Evolutionary conservation across 306 rosid species (phyloP).

Genomic region (Cicer judaicum): DNA sequence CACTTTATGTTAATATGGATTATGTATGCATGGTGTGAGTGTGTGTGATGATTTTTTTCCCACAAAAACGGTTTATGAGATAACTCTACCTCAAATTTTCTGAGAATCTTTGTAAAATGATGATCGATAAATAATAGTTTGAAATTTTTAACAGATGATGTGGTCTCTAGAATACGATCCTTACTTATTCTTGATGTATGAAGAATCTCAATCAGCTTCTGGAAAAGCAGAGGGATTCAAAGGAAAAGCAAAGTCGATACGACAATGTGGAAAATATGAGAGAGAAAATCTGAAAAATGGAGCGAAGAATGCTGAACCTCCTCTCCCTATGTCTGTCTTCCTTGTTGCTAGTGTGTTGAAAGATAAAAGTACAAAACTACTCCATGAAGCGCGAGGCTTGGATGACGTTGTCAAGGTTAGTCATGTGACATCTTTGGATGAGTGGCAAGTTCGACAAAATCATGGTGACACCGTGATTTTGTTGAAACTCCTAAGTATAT

Average conservation of each 20-base stretch:
- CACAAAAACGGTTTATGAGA: background rate
- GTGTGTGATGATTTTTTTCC: too few relatives aligned
- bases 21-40: too few relatives aligned
- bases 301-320: constrained; percentile 69
- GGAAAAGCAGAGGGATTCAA: constrained; percentile 59
- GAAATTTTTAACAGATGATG: constrained; percentile 81
- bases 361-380: constrained; percentile 84
- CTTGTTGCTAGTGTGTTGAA: constrained; percentile 97
- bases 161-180: constrained; percentile 99
- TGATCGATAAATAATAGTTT: constrained; percentile 40
- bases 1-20: background rate
- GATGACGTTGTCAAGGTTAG: constrained; percentile 98
- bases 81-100: background rate
- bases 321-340: constrained; percentile 91
- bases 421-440: background rate
- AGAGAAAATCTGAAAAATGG: constrained; percentile 75
- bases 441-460: too few relatives aligned
- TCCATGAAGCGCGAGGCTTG: constrained; percentile 87
- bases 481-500: too few relatives aligned
- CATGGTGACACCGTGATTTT: too few relatives aligned
- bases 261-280: constrained; percentile 88
- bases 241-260: constrained; percentile 74
- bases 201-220: constrained; percentile 59
- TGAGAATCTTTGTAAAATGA: constrained; percentile 31
- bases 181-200: constrained; percentile 66